Conservation (phyloP, 768 basidiomycete species). For the Cyathus striatus region DNA sequence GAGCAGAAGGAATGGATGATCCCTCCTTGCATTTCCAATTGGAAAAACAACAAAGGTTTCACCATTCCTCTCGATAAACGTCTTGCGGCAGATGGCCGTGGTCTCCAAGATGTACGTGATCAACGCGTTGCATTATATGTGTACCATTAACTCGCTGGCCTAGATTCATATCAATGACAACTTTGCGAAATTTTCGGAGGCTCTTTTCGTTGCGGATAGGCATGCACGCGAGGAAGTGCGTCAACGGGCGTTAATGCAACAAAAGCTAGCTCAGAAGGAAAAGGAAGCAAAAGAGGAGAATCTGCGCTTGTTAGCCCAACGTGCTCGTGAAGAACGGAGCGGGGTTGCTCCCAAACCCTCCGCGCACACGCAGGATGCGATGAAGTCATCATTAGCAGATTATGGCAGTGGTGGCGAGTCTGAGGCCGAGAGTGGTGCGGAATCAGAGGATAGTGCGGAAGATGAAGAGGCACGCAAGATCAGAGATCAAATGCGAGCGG, state of each 20-base stretch:
- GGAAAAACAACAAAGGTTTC: slow-evolving; percentile 99
- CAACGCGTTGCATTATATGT: not conserved
- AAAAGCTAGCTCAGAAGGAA: slow-evolving; percentile 97
- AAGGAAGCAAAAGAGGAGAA: slow-evolving; percentile 97
- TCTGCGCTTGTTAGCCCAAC: slow-evolving; percentile 87
- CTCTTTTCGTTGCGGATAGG: slow-evolving; percentile 90
- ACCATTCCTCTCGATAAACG: slow-evolving; percentile 98
- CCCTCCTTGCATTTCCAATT: slow-evolving; percentile 98
- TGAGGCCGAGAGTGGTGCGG: slow-evolving; percentile 45
- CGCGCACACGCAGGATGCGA: slow-evolving; percentile 60
- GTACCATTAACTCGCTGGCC: not conserved
- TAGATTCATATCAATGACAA: slow-evolving; percentile 98
- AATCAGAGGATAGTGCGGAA: slow-evolving; percentile 47
- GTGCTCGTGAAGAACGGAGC: slow-evolving; percentile 89
- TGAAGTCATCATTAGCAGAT: slow-evolving; percentile 73
- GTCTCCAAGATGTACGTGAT: slow-evolving; percentile 86
- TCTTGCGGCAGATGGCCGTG: slow-evolving; percentile 95
- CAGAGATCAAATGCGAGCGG: slow-evolving; percentile 85
- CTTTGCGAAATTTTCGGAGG: slow-evolving; percentile 98
- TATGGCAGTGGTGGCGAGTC: slow-evolving; percentile 76
- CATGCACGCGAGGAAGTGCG: slow-evolving; percentile 98
- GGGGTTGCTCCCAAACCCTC: slow-evolving; percentile 71
- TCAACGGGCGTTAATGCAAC: slow-evolving; percentile 95
- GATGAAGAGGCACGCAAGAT: slow-evolving; percentile 84
- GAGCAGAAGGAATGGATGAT: slow-evolving; percentile 99